Conservation (phyloP, 495 filamentous ascomycete species). For the Pseudotulostoma volvatum region DNA sequence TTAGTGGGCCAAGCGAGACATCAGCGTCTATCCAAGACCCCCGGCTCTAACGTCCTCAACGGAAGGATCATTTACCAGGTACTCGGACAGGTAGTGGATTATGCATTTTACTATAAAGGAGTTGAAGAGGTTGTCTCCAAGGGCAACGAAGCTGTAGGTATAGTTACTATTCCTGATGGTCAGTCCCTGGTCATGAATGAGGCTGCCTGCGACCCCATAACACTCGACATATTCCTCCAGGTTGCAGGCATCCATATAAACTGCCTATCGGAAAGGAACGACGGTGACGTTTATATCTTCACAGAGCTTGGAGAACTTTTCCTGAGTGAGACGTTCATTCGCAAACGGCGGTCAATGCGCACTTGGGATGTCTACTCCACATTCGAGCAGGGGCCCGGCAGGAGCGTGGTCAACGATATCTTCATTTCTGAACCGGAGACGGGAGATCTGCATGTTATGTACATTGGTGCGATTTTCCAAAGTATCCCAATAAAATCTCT, state of each 20-base stretch:
- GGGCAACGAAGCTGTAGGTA: slow-evolving; percentile 27
- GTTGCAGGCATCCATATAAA: slow-evolving; percentile 37
- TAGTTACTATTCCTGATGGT: slow-evolving; percentile 21
- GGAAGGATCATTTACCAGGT: slow-evolving; percentile 31
- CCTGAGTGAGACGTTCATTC: too few relatives aligned
- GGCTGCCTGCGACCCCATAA: slow-evolving; percentile 22
- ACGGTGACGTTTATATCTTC: slow-evolving; percentile 32
- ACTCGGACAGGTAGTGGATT: slow-evolving; percentile 35
- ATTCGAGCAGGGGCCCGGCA: neutral
- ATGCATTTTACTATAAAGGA: slow-evolving; percentile 26
- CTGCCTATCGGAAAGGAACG: slow-evolving; percentile 28
- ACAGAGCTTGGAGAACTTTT: too few relatives aligned
- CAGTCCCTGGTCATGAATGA: too few relatives aligned
- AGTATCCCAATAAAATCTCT: neutral
- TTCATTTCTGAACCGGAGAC: slow-evolving; percentile 11
- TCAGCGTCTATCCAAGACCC: slow-evolving; percentile 16
- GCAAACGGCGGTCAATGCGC: too few relatives aligned
- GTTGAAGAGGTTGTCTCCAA: slow-evolving; percentile 29
- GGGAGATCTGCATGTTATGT: too few relatives aligned
- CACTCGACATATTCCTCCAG: slow-evolving; percentile 32
- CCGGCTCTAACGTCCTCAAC: slow-evolving; percentile 33
- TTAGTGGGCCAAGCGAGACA: slow-evolving; percentile 19
- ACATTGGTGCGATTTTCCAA: slow-evolving; percentile 1
- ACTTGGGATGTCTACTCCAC: slow-evolving; percentile 8
- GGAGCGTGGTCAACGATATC: slow-evolving; percentile 12